Evolutionary conservation across 169 alveolate genomes (phyloP), one percentile per base, ranked within the genome.

Genomic region (Plasmodium yoelii): DNA sequence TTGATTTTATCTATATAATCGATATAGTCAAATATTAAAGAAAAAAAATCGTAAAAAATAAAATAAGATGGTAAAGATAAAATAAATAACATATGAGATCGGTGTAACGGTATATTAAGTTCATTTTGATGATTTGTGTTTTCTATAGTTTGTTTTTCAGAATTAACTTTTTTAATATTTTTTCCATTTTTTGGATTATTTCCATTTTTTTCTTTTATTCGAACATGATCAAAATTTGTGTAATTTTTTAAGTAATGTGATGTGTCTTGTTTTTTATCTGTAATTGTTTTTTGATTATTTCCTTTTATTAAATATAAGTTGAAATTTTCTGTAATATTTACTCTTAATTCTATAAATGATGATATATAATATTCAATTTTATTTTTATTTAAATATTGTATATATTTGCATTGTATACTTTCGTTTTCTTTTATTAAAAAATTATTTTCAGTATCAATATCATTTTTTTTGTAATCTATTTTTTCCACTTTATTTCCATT

Each of bases 241-340:
- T 60, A 12, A 26, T 68, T 34, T 64, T 10, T 2, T 4, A 39
- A 24, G 18, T 28, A 22, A 2, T 12, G 39, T 42, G 34, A 7
- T 34, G 42, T 44, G 28, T 13, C 26, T 6, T 18, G 7, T 10
- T 28, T 68, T 8, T 19, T 19, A 12, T 24, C 12, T 57, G 5
- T 47, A 34, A 18, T 53, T 19, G 26, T n/a, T 5, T 34, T 8
- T 2, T 46, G 0, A 18, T 86, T 77, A 12, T 70, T 56, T 15
- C 71, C 87, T 8, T 86, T 87, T 19, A 86, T 86, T 44, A 86
- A 42, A 51, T 86, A 86, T 46, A 86, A 56, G 18, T 86, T 87
- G 8, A 69, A 70, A 59, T 86, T 86, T 24, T 59, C 53, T 0
- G 46, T 42, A 19, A 70, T 39, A 8, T 86, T 68, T 69, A 68